Evolutionary conservation across 768 basidiomycete species (phyloP).

Genomic region (Lactifluus subvellereus): DNA sequence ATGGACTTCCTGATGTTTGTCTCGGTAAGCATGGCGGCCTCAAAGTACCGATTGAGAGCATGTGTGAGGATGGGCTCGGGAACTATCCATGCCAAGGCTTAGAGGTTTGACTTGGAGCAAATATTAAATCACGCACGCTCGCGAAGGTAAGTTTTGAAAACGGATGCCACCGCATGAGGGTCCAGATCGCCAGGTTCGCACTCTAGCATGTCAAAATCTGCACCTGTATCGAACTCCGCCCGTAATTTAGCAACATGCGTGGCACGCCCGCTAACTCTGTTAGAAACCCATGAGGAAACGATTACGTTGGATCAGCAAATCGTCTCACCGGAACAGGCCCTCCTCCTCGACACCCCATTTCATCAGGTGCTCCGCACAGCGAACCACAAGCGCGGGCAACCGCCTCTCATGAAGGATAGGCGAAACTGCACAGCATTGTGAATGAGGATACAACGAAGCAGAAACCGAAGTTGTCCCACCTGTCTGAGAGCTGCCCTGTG

Average conservation of each 20-base stretch:
- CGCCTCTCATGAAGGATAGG: conserved; percentile 27
- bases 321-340: conserved; percentile 72
- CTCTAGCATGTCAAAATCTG: conserved; percentile 77
- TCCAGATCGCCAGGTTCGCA: conserved; percentile 84
- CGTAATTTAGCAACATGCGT: conserved; percentile 73
- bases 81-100: conserved; percentile 43
- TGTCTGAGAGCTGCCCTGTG: conserved; percentile 9
- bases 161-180: conserved; percentile 87
- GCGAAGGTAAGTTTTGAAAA: conserved; percentile 89
- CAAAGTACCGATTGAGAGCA: conserved; percentile 66
- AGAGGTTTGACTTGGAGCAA: conserved; percentile 11
- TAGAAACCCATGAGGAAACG: conserved; percentile 17
- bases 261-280: conserved; percentile 76
- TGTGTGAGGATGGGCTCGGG: conserved; percentile 82
- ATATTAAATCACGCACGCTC: conserved; percentile 59
- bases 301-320: neutral
- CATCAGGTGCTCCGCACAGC: conserved; percentile 78
- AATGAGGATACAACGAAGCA: conserved; percentile 17
- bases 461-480: neutral
- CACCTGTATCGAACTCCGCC: conserved; percentile 79
- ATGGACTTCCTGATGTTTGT: conserved; percentile 33
- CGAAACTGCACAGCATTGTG: conserved; percentile 2
- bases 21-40: conserved; percentile 63
- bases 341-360: conserved; percentile 84
- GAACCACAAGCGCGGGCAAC: conserved; percentile 70